Base-by-base conservation (phyloP, 495 filamentous ascomycete genomes). In the Astrocystis sublimbata region DNA sequence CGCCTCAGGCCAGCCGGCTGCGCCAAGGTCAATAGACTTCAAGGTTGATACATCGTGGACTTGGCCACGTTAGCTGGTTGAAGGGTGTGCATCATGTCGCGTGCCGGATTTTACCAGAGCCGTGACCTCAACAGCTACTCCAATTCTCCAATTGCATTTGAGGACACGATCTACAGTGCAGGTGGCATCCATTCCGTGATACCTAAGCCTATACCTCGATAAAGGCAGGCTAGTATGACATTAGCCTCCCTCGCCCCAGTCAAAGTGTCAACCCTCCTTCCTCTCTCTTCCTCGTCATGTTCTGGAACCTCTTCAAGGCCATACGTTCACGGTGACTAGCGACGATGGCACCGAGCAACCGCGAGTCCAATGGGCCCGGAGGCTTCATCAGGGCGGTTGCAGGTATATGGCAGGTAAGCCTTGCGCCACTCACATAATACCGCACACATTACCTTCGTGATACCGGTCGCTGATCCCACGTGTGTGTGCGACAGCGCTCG, bases 401-500 rank as follows among this genome's bases (percentile, higher is more conserved):
- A 28, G 74, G 81, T 59, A 82, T 85, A 66, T 86, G 83, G 84
- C 69, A 69, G 51, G 78, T 74, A 75, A 53, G 70, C 40, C 23
- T 26, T 51, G 7, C 8, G n/a, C 15, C 8, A 19, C 38, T 61
- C 60, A 24, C 35, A 13, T 30, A 35, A 24, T 58, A 26, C 9
- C 8, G 43, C 33, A 45, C 13, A 41, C n/a, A n/a, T n/a, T n/a
- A n/a, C n/a, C n/a, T n/a, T n/a, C n/a, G n/a, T n/a, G n/a, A n/a
- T n/a, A 10, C 7, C 26, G 15, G 6, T 35, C 38, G 38, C 53
- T 63, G 36, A 57, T 58, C 41, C 41, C 26, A 45, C 40, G 5
- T 41, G 12, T 35, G 19, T 42, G 6, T 21, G 53, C 52, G 33
- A 41, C 36, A 91, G 86, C 87, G 84, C 71, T 90, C 92, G 1